Evolutionary conservation across 2,329 filamentous ascomycete species (phyloP).

Genomic region (Fusarium pilosicola): DNA sequence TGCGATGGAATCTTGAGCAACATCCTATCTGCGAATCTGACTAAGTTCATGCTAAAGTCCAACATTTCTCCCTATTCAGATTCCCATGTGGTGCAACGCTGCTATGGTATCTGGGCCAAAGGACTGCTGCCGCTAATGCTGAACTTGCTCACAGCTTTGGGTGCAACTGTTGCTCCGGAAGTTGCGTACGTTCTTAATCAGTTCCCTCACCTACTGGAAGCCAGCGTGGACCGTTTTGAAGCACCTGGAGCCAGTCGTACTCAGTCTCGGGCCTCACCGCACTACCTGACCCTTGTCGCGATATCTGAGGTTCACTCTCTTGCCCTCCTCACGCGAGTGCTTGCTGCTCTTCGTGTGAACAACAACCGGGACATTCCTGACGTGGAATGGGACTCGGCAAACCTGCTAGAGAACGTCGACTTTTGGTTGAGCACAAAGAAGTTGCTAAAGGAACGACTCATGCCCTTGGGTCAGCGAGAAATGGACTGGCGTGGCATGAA

Average conservation of each 20-base stretch:
- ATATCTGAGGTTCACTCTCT: slow-evolving; percentile 83
- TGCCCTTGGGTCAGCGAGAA: slow-evolving; percentile 79
- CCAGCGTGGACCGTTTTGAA: slow-evolving; percentile 78
- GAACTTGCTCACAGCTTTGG: slow-evolving; percentile 86
- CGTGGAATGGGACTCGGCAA: slow-evolving; percentile 78
- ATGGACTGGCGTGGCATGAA: slow-evolving; percentile 66
- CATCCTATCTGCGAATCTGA: slow-evolving; percentile 81
- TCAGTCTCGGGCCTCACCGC: slow-evolving; percentile 57
- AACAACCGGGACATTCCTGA: slow-evolving; percentile 78
- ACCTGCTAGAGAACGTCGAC: slow-evolving; percentile 83
- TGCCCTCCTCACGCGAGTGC: slow-evolving; percentile 77
- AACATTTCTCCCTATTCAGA: slow-evolving; percentile 83
- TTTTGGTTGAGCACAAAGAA: slow-evolving; percentile 78
- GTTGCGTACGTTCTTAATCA: slow-evolving; percentile 88
- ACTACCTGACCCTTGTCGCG: slow-evolving; percentile 77
- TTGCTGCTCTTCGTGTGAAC: slow-evolving; percentile 71
- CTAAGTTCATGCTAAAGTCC: slow-evolving; percentile 76
- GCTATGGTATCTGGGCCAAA: slow-evolving; percentile 90
- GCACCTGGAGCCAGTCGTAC: slow-evolving; percentile 65
- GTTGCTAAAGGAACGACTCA: slow-evolving; percentile 75
- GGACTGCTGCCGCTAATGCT: slow-evolving; percentile 88
- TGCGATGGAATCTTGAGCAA: slow-evolving; percentile 85
- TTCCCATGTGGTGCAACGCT: slow-evolving; percentile 71
- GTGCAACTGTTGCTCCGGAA: slow-evolving; percentile 83
- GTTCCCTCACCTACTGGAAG: slow-evolving; percentile 80